Evolutionary conservation across 1,284 basidiomycete species (phyloP).

Genomic region (Stygiomarasmius scandens): DNA sequence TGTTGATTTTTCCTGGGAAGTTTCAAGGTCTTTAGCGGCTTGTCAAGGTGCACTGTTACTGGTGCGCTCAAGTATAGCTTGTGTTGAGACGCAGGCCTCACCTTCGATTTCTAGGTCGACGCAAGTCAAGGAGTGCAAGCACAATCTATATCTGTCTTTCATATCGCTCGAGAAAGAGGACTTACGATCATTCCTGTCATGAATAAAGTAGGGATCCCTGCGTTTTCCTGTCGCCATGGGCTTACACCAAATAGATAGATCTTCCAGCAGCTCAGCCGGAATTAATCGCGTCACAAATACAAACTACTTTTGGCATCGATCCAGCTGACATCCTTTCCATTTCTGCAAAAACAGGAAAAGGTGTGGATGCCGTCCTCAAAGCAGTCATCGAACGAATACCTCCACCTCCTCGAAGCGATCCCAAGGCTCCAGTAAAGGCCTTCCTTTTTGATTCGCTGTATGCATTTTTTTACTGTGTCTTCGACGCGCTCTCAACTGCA

Average conservation of each 20-base stretch:
- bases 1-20: slow-evolving; percentile 97
- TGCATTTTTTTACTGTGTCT: slow-evolving; percentile 30
- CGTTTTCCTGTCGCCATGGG: slow-evolving; percentile 1
- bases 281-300: slow-evolving; percentile 79
- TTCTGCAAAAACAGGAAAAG: slow-evolving; percentile 92
- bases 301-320: slow-evolving; percentile 79
- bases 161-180: slow-evolving; percentile 82
- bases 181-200: slow-evolving; percentile 90
- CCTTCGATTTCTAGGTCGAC: slow-evolving; percentile 62
- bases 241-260: slow-evolving; percentile 65
- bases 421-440: slow-evolving; percentile 70
- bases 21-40: slow-evolving; percentile 89
- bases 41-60: slow-evolving; percentile 92
- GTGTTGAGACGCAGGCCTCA: background rate
- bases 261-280: slow-evolving; percentile 85
- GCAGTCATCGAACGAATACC: slow-evolving; percentile 86
- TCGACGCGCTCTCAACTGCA: background rate
- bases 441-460: slow-evolving; percentile 93
- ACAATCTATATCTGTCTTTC: slow-evolving; percentile 95
- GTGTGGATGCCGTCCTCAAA: slow-evolving; percentile 74
- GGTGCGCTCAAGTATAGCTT: slow-evolving; percentile 43
- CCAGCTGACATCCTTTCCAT: slow-evolving; percentile 75
- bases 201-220: slow-evolving; percentile 73
- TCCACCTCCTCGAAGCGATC: slow-evolving; percentile 57
- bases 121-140: slow-evolving; percentile 98